phyloP scores from a whole-genome alignment of 2,329 filamentous ascomycete genomes.

The Microsporum canis region DNA sequence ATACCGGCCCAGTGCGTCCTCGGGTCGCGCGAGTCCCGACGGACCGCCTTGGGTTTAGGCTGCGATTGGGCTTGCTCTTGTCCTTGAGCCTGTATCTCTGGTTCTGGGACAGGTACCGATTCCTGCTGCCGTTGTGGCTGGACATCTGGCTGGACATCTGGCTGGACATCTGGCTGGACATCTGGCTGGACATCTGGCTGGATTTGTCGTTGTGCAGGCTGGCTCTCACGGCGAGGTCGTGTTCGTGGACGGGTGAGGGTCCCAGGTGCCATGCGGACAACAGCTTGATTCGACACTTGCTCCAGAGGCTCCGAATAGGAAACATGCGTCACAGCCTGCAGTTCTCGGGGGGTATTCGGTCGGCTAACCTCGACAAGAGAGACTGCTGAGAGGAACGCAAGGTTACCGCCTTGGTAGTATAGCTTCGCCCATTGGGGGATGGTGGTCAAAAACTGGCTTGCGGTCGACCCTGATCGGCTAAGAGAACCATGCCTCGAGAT shows the following conservation, averaged over 20 bases:
- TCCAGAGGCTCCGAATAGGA: slow-evolving; percentile 22
- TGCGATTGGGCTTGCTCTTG: slow-evolving; percentile 8
- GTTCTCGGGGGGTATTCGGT: slow-evolving; percentile 35
- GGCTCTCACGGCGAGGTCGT: slow-evolving; percentile 17
- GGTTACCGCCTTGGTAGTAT: slow-evolving; percentile 59
- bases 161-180: too few relatives aligned
- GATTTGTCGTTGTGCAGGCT: background rate
- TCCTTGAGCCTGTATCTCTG: background rate
- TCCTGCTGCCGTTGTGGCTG: background rate
- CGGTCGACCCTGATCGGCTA: slow-evolving; percentile 32
- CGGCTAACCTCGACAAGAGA: slow-evolving; percentile 26
- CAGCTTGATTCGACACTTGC: slow-evolving; percentile 17
- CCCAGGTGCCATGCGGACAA: slow-evolving; percentile 20
- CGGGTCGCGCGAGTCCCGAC: slow-evolving; percentile 21
- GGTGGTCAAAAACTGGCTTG: slow-evolving; percentile 34
- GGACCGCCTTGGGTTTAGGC: slow-evolving; percentile 2
- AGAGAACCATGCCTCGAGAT: slow-evolving; percentile 29
- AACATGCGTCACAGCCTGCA: slow-evolving; percentile 24
- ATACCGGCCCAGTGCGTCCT: slow-evolving; percentile 32
- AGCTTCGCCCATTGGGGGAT: slow-evolving; percentile 44
- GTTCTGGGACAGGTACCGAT: background rate
- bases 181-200: background rate
- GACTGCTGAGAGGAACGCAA: slow-evolving; percentile 39
- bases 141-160: background rate
- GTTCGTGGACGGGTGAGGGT: slow-evolving; percentile 23